Conservation (phyloP, 1,284 basidiomycete genomes). For the Caloboletus inedulis region DNA sequence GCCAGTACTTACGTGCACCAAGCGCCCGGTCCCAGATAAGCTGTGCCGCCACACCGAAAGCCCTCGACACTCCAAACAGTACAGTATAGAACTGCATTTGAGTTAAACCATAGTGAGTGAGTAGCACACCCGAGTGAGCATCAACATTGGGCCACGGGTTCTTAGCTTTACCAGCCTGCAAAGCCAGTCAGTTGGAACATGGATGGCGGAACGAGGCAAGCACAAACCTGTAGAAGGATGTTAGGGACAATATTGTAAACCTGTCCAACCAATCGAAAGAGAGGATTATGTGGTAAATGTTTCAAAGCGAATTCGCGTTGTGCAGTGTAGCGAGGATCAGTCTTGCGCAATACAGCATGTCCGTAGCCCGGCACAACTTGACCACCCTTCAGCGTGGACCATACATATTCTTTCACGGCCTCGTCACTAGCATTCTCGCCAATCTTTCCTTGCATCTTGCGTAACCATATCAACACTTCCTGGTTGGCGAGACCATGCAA, state of each 20-base stretch:
- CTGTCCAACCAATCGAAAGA: conserved; percentile 93
- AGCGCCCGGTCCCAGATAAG: conserved; percentile 96
- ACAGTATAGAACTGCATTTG: conserved; percentile 97
- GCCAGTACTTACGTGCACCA: conserved; percentile 70
- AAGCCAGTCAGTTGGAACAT: conserved; percentile 59
- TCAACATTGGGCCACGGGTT: conserved; percentile 96
- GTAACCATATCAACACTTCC: conserved; percentile 88
- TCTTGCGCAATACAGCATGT: conserved; percentile 96
- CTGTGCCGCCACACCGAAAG: conserved; percentile 87
- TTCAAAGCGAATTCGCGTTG: conserved; percentile 93
- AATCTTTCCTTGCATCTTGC: conserved; percentile 85
- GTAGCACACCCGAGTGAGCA: conserved; percentile 92
- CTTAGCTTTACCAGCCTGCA: conserved; percentile 93
- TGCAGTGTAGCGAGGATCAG: conserved; percentile 96
- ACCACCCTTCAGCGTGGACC: conserved; percentile 87
- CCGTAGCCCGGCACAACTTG: conserved; percentile 95
- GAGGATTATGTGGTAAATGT: conserved; percentile 81
- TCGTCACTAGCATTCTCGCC: conserved; percentile 82
- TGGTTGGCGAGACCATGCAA: conserved; percentile 97
- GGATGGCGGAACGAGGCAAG: conserved; percentile 82
- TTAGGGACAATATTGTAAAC: conserved; percentile 92
- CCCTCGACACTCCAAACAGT: conserved; percentile 94
- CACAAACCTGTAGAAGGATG: conserved; percentile 80
- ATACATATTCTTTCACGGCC: conserved; percentile 88
- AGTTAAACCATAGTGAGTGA: conserved; percentile 85